These are phyloP conservation scores for Yamadazyma aaseri DNA, from an alignment of 1,139 yeast species.

Conservation along the genomic window DNA sequence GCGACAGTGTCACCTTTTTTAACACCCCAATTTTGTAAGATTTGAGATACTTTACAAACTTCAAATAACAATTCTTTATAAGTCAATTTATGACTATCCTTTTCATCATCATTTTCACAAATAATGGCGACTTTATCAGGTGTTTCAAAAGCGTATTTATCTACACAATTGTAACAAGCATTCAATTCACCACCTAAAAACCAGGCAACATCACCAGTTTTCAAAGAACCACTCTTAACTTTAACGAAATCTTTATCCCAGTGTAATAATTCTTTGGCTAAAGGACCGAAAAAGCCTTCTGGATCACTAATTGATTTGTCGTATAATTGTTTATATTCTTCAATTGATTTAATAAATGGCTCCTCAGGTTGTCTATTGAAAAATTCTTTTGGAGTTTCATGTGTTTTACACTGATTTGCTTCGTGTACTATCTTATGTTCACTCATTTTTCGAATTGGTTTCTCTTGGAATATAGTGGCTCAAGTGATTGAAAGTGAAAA, in stretches of 20 bases:
- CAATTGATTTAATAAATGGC: conserved; percentile 50
- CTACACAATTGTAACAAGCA: conserved; percentile 94
- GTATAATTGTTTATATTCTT: conserved; percentile 75
- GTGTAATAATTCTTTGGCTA: conserved; percentile 72
- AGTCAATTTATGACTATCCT: conserved; percentile 70
- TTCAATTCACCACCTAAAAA: conserved; percentile 90
- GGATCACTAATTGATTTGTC: conserved; percentile 79
- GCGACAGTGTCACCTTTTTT: conserved; percentile 84
- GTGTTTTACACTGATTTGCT: conserved; percentile 65
- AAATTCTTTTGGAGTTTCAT: conserved; percentile 74
- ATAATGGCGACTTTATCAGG: conserved; percentile 90
- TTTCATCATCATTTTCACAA: conserved; percentile 93
- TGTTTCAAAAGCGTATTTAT: conserved; percentile 84
- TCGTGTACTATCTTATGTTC: conserved; percentile 67
- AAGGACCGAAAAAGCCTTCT: conserved; percentile 76
- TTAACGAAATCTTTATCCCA: conserved; percentile 85
- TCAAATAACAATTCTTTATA: conserved; percentile 84
- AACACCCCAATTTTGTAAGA: conserved; percentile 83
- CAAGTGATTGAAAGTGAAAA: background rate
- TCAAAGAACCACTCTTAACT: conserved; percentile 71
- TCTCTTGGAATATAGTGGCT: background rate
- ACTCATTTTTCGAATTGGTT: conserved; percentile 7
- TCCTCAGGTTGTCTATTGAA: conserved; percentile 67
- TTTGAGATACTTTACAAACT: conserved; percentile 87
- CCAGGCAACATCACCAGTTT: conserved; percentile 87